Conservation (phyloP, 2,329 filamentous ascomycete genomes). For the Camptophora hylomeconis region DNA sequence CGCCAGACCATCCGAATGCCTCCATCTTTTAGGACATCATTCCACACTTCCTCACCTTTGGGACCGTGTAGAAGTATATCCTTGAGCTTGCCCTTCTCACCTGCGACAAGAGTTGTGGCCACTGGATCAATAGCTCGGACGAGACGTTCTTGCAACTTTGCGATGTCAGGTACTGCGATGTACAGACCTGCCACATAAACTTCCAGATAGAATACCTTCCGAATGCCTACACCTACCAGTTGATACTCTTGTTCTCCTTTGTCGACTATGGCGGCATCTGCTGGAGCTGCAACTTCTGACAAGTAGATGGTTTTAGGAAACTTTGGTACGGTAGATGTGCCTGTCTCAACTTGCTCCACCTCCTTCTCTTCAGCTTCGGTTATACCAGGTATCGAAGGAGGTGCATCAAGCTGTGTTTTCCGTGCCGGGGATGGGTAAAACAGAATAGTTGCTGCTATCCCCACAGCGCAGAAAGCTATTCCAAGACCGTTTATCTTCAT, state of each 20-base stretch:
- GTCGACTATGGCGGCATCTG: slow-evolving; percentile 22
- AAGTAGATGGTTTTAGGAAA: slow-evolving; percentile 65
- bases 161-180: slow-evolving; percentile 70
- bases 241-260: slow-evolving; percentile 59
- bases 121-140: slow-evolving; percentile 47
- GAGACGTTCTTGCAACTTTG: slow-evolving; percentile 63
- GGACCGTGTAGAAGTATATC: slow-evolving; percentile 55
- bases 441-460: slow-evolving; percentile 28
- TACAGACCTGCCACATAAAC: slow-evolving; percentile 95
- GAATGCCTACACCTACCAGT: slow-evolving; percentile 72
- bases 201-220: slow-evolving; percentile 82
- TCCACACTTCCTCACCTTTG: slow-evolving; percentile 62
- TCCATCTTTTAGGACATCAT: slow-evolving; percentile 50
- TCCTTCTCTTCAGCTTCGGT: slow-evolving; percentile 36
- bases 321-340: slow-evolving; percentile 63
- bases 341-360: slow-evolving; percentile 64
- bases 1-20: slow-evolving; percentile 66
- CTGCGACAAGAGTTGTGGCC: slow-evolving; percentile 70
- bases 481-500: slow-evolving; percentile 18
- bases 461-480: slow-evolving; percentile 25
- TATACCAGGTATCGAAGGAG: slow-evolving; percentile 23
- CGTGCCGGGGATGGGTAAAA: slow-evolving; percentile 8
- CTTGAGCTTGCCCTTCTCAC: slow-evolving; percentile 64
- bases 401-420: slow-evolving; percentile 28
- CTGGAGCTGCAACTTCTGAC: slow-evolving; percentile 27